Percentiles rank a stretch among this genome's conserved stretches.
Evolutionary conservation across 176 grass and related monocot genomes (phyloP).

Genomic region (Raddia guianensis): DNA sequence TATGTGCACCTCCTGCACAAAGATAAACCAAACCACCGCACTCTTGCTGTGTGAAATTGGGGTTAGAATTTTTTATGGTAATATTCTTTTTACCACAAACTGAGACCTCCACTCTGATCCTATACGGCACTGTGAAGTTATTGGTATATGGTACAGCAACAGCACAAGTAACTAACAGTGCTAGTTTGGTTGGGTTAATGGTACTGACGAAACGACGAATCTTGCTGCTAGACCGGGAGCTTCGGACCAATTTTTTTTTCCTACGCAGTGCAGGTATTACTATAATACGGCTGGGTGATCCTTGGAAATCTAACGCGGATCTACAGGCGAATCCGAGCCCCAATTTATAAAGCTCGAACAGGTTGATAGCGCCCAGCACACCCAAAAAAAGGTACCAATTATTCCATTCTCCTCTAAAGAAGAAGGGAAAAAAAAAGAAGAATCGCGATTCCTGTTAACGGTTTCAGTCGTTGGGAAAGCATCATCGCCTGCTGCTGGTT

Average conservation of each 20-base stretch:
- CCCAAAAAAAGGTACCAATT: constrained; percentile 39
- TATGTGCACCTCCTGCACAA: background rate
- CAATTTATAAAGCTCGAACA: background rate
- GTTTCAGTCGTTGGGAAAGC: constrained; percentile 29
- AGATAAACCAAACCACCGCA: background rate
- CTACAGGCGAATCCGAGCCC: background rate
- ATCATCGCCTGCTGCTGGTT: constrained; percentile 21
- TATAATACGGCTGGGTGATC: constrained; percentile 32
- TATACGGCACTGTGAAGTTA: background rate
- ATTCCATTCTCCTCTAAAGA: background rate
- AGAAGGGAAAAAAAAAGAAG: too few relatives aligned
- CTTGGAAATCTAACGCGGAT: constrained; percentile 38
- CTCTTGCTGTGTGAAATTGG: background rate
- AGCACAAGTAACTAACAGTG: background rate
- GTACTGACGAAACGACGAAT: constrained; percentile 41
- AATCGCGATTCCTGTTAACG: background rate
- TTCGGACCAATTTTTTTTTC: background rate
- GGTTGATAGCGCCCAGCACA: constrained; percentile 38
- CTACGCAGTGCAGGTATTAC: constrained; percentile 26
- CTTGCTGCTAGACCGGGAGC: constrained; percentile 7
- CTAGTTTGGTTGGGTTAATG: constrained; percentile 5
- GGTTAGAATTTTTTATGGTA: background rate
- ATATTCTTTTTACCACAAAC: background rate
- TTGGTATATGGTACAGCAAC: constrained; percentile 12
- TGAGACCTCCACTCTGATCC: too few relatives aligned